Evolutionary conservation across 805 yeast species (phyloP), one percentile per base, ranked within the genome.

Genomic region (Candida endomychidarum): DNA sequence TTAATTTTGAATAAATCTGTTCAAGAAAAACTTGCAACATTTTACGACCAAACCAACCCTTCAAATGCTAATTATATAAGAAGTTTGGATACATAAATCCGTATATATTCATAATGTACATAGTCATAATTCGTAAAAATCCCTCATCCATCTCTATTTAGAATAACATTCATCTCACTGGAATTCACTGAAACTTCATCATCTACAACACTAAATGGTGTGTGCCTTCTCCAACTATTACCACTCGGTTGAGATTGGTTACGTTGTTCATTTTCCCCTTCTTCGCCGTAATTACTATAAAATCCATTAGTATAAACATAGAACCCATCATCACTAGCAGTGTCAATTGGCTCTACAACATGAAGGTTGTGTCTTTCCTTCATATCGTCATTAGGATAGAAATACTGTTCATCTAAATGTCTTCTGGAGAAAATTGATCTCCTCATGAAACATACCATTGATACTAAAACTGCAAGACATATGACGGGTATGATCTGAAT

Each of bases 401-500:
- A 46, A 27, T 49, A 51, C 14, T 48, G 56, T 19, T 61, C 67
- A 21, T 65, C 65, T 37, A 67, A 56, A 42, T 63, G 63, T 53
- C 63, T 55, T 51, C 82, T 56, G 14, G 82, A 72, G 17, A 75
- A 71, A 4, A 80, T 75, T 0, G 85, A 74, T 49, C 96, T 68
- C 53, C 90, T 78, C 68, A 83, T 72, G 38, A 86, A 72, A 57
- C 96, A 87, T 14, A 85, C 61, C 47, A 82, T 57, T 2, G 88
- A 74, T 1, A 87, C 80, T 20, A 78, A 71, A 1, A 82, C 47
- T 0, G 91, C 83, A 33, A 81, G 69, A 22, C 82, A 58, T 2
- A 83, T 75, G 0, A 93, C 77, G 1, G 91, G 77, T 0, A 78
- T 79, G 18, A 90, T 64, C 43, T 86, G 75, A 37, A 84, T 65